phyloP scores from a whole-genome alignment of 2,329 filamentous ascomycete species.

The Aspergillus ustus region DNA sequence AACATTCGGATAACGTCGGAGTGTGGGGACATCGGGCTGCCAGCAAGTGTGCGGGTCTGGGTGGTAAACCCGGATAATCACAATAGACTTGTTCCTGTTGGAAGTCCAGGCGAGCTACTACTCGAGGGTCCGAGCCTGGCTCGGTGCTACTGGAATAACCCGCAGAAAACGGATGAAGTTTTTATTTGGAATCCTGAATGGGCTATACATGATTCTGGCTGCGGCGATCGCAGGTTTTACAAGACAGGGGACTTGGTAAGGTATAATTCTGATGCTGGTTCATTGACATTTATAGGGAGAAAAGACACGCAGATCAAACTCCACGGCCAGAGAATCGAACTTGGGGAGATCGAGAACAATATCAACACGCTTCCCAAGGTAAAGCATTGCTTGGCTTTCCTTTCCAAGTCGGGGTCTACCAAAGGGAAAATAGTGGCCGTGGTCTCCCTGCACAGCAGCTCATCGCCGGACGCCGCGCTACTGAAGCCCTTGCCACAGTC shows the following conservation, averaged over 20 bases:
- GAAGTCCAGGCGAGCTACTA: conserved; percentile 43
- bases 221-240: conserved; percentile 39
- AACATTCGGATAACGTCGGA: conserved; percentile 36
- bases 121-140: conserved; percentile 61
- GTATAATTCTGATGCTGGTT: conserved; percentile 42
- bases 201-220: conserved; percentile 46
- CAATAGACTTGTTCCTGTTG: conserved; percentile 47
- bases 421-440: conserved; percentile 39
- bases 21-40: conserved; percentile 41
- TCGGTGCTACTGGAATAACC: conserved; percentile 64
- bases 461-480: conserved; percentile 24
- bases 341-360: conserved; percentile 56
- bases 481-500: conserved; percentile 31
- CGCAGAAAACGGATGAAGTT: conserved; percentile 59
- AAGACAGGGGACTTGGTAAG: conserved; percentile 48
- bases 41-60: conserved; percentile 43
- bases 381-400: conserved; percentile 42
- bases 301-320: conserved; percentile 73
- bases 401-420: conserved; percentile 42
- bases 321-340: conserved; percentile 67
- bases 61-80: conserved; percentile 47
- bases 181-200: conserved; percentile 64
- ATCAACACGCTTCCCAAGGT: conserved; percentile 35
- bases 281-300: conserved; percentile 57
- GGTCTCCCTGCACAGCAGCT: conserved; percentile 32